phyloP scores from a whole-genome alignment of 345 rosid genomes.

The Kernera saxatilis region DNA sequence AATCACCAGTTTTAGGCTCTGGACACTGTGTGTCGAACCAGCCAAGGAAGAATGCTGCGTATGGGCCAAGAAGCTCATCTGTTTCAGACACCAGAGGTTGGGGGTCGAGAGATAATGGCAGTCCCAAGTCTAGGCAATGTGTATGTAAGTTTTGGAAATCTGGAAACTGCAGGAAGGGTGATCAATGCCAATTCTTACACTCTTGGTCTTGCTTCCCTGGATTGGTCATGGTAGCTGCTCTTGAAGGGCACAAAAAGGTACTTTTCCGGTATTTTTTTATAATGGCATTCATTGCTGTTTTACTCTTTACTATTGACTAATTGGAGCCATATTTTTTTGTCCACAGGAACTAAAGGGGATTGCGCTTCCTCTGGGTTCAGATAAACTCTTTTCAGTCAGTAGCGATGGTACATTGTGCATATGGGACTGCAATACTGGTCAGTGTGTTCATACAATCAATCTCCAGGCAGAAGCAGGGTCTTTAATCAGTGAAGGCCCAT shows the following conservation, averaged over 20 bases:
- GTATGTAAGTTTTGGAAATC: conserved; percentile 28
- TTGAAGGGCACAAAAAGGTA: conserved; percentile 34
- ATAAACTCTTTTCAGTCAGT: conserved; percentile 56
- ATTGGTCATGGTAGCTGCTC: conserved; percentile 18
- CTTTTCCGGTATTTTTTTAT: background rate
- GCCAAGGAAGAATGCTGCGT: background rate
- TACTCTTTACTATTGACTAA: background rate
- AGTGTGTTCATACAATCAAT: conserved; percentile 27
- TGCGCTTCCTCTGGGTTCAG: conserved; percentile 43
- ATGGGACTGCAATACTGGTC: conserved; percentile 60
- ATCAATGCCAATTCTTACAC: conserved; percentile 28
- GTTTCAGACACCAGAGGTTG: conserved; percentile 1
- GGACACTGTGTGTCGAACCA: background rate
- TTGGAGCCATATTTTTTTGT: background rate
- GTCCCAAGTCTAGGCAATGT: background rate
- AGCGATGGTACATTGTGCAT: conserved; percentile 39
- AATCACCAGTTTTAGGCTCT: conserved; percentile 1
- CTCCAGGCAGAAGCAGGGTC: conserved; percentile 46
- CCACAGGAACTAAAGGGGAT: conserved; percentile 44
- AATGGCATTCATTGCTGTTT: background rate
- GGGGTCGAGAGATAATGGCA: background rate
- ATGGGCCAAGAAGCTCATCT: background rate
- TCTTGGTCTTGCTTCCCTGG: conserved; percentile 29
- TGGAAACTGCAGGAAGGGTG: conserved; percentile 31
- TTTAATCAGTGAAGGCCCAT: conserved; percentile 47